Evolutionary conservation across 139 green algal genomes (phyloP), one percentile per base, ranked within the genome.

Genomic region (Diplosphaera chodatii): DNA sequence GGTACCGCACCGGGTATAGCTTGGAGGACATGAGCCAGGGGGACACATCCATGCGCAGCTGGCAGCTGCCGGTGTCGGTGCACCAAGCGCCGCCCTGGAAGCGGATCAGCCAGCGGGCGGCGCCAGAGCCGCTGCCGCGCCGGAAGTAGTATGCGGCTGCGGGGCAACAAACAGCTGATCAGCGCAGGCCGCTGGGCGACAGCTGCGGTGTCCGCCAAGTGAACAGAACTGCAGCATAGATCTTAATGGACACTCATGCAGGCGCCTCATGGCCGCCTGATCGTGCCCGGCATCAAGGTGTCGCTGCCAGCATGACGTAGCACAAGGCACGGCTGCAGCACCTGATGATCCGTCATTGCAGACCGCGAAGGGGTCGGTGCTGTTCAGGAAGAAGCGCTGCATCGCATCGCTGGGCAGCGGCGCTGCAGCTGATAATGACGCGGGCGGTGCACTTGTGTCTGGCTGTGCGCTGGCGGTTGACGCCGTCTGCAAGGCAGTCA

Each of bases 71-170:
- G 0, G 3, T 27, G 40, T 72, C 67, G 28, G 37, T 64, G 67
- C 67, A 72, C 67, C 67, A 72, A 15, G 40, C 67, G n/a, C 67
- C 67, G 40, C 67, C 67, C 40, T 63, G 40, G 29, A 72, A 72
- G 40, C 67, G 40, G 27, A 72, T 64, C 15, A 72, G 25, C 67
- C 67, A 72, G 40, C 67, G 62, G 40, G 4, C 59, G 2, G 28
- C 59, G 28, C 27, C 59, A 15, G 4, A 2, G 28, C 27, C 59
- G 59, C 59, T 32, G 59, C 59, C n/a, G 25, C 10, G 8, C 21
- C 59, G 8, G 59, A 32, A 65, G n/a, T 65, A 32, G n/a, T 32
- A 65, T 5, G 25, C 27, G 2, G 59, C 59, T 32, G 28, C 27
- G 18, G 10, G 28, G 25, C 5, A 10, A 33, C 34, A 37, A 63